Conservation (phyloP, 768 basidiomycete species). For the Termitomyces titanicus region DNA sequence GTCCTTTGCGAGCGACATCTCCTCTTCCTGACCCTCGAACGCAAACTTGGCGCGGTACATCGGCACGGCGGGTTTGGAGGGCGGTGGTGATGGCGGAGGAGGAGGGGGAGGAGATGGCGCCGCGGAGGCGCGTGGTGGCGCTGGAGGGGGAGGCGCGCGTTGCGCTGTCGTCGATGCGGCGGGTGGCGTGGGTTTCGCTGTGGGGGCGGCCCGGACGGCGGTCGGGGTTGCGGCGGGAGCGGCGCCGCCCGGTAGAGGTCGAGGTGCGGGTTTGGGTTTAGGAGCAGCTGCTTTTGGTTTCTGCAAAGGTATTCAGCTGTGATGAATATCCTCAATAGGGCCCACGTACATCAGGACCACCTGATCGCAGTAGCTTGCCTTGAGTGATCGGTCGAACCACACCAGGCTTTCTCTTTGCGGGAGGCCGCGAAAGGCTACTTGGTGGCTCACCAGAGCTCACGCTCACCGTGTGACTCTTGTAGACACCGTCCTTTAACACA, state of each 20-base stretch:
- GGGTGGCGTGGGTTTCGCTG: conserved; percentile 17
- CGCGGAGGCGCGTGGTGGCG: conserved; percentile 34
- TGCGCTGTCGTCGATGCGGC: conserved; percentile 33
- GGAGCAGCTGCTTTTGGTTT: conserved; percentile 45
- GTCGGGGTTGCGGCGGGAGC: conserved; percentile 30
- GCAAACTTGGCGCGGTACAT: conserved; percentile 86
- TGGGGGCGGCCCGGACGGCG: conserved; percentile 33
- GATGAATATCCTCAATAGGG: background rate
- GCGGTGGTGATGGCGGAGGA: conserved; percentile 36
- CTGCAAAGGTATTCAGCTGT: conserved; percentile 19
- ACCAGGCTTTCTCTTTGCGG: conserved; percentile 86
- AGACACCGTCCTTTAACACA: conserved; percentile 70
- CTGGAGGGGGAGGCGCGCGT: conserved; percentile 31
- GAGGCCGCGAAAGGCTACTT: conserved; percentile 75
- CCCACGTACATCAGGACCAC: conserved; percentile 58
- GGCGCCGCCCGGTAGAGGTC: conserved; percentile 62
- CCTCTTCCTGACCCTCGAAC: conserved; percentile 92
- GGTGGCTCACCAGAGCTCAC: conserved; percentile 88
- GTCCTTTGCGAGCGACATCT: conserved; percentile 86
- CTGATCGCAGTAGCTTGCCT: conserved; percentile 74
- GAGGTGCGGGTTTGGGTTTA: conserved; percentile 57
- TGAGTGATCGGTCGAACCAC: conserved; percentile 79
- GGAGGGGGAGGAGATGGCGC: conserved; percentile 32
- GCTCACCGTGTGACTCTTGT: conserved; percentile 91
- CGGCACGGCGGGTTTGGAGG: conserved; percentile 63